Base-by-base conservation (phyloP, 768 basidiomycete species). In the Cyclocybe aegerita region DNA sequence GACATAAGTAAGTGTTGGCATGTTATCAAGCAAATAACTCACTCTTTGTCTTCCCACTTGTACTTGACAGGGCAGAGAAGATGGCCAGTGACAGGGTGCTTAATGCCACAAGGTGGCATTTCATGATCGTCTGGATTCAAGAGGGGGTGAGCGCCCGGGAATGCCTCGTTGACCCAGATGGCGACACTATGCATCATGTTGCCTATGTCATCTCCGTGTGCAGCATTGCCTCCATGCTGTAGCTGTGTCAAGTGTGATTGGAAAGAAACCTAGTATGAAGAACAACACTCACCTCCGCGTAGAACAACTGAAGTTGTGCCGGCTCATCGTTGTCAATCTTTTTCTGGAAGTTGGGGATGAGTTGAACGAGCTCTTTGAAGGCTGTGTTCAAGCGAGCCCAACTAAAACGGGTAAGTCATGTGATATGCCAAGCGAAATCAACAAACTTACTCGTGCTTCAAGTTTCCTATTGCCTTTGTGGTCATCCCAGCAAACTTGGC, bases 1-100 rank as follows among this genome's bases (percentile, higher is more conserved):
- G 29, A 43, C 42, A 41, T 30, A 35, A 37, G 30, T 43, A 29
- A 36, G 16, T 16, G 23, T 8, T 37, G 32, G 14, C 29, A 43
- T 32, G 17, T 37, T 16, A 42, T 30, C 41, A 35, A 46, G 29
- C 36, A 33, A 38, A 42, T 12, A 12, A 56, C 56, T 16, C 40
- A 61, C 62, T 31, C 52, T 4, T n/a, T 39, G 31, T 69, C 43
- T 14, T 52, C 49, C 60, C 62, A 68, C 39, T 69, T 55, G 37
- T 59, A 55, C 9, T 61, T 56, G n/a, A 61, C 57, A 0, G 65
- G 66, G 35, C 64, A 68, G 2, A 72, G 55, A 4, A 68, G 57
- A 1, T 46, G 38, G 0, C 68, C 66, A 3, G 63, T 67, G 0
- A 61, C 33, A 15, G 65, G 62, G 48, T 70, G 61, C 32, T n/a